Percentiles rank a stretch among this genome's conserved stretches.
phyloP scores from a whole-genome alignment of 495 filamentous ascomycete genomes.

The Neurospora tetraspora region DNA sequence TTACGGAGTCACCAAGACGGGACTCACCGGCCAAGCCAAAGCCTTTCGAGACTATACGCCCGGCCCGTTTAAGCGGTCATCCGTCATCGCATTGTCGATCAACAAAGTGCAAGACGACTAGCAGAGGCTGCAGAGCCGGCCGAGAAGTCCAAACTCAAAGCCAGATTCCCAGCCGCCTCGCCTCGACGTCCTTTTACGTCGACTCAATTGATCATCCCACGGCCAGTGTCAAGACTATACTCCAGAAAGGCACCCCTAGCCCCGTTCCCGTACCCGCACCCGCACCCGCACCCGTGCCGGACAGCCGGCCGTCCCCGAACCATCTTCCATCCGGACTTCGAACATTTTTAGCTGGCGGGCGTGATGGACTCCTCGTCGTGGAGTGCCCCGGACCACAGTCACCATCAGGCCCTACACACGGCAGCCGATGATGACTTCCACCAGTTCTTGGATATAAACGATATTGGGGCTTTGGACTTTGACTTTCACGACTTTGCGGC shows the following conservation, averaged over 20 bases:
- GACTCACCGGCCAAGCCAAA: background rate
- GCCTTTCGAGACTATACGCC: background rate
- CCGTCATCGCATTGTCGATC: background rate
- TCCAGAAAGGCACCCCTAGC: background rate
- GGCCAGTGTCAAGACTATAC: background rate
- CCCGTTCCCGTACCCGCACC: background rate
- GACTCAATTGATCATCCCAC: background rate
- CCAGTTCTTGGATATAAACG: slow-evolving; percentile 44
- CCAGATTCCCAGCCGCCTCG: background rate
- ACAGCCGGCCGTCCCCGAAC: background rate
- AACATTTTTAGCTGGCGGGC: slow-evolving; percentile 8
- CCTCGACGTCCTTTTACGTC: background rate
- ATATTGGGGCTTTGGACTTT: slow-evolving; percentile 41
- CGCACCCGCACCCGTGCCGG: background rate
- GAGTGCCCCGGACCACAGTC: slow-evolving; percentile 36
- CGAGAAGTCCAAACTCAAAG: background rate
- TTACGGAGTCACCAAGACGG: background rate
- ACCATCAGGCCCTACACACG: slow-evolving; percentile 22
- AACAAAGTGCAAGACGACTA: background rate
- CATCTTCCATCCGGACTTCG: background rate
- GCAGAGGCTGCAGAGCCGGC: background rate
- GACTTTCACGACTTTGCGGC: slow-evolving; percentile 39
- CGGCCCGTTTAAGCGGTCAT: background rate
- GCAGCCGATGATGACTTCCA: slow-evolving; percentile 43
- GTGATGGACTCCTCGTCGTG: slow-evolving; percentile 39